Percentiles rank a stretch among this genome's conserved stretches.
Evolutionary conservation across 257 asterid species (phyloP).

Genomic region (Plantago ovata): DNA sequence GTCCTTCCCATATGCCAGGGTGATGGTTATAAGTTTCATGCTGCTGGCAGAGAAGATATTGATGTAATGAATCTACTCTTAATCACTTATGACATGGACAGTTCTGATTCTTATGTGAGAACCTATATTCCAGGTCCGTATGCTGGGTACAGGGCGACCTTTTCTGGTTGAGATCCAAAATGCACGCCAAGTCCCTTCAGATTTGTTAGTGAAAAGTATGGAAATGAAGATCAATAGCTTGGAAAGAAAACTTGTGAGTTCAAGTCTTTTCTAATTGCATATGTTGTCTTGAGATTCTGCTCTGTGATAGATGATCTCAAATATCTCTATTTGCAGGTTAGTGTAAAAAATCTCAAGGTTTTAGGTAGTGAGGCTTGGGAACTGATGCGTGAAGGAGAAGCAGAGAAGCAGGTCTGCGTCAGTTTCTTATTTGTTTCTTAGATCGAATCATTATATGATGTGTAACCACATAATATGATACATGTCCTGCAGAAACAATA

Average conservation of each 20-base stretch:
- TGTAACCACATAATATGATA: conserved; percentile 12
- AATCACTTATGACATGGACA: conserved; percentile 16
- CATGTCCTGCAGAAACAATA: conserved; percentile 70
- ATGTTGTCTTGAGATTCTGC: conserved; percentile 13
- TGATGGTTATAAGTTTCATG: conserved; percentile 87
- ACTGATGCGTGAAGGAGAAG: conserved; percentile 98
- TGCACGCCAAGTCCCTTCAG: conserved; percentile 70
- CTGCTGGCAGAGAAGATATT: conserved; percentile 99
- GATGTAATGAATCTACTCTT: conserved; percentile 51
- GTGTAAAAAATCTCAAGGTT: conserved; percentile 70
- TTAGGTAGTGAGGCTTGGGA: conserved; percentile 83
- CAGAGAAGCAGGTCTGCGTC: conserved; percentile 79
- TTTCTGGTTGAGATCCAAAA: conserved; percentile 88
- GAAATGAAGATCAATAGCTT: conserved; percentile 66
- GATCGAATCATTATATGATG: conserved; percentile 12
- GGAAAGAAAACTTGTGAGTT: conserved; percentile 64
- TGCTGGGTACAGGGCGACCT: conserved; percentile 97
- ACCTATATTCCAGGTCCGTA: conserved; percentile 63
- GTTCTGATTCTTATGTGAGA: conserved; percentile 14
- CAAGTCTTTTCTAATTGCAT: conserved; percentile 13
- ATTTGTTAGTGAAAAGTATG: conserved; percentile 57
- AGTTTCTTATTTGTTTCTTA: conserved; percentile 3
- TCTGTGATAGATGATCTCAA: conserved; percentile 18
- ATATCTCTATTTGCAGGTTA: conserved; percentile 45
- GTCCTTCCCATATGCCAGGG: conserved; percentile 83